These are phyloP conservation scores for Debaryomyces singareniensis DNA, from an alignment of 1,139 yeast genomes.

Conservation along the genomic window DNA sequence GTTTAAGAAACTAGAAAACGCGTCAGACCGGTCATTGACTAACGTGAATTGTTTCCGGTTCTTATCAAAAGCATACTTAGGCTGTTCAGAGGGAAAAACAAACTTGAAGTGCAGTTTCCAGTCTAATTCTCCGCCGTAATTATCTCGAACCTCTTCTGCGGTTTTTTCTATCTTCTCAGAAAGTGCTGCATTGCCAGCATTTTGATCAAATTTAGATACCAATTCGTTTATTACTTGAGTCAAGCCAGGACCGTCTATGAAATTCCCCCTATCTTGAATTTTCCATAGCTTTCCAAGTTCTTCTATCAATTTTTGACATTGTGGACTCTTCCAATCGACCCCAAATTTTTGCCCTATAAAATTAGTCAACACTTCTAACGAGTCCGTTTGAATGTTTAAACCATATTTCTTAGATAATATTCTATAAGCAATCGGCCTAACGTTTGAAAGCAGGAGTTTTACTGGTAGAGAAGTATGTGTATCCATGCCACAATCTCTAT, in stretches of 20 bases:
- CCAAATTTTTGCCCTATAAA: constrained; percentile 75
- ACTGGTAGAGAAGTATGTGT: constrained; percentile 48
- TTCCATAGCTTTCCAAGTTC: constrained; percentile 82
- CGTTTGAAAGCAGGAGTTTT: constrained; percentile 67
- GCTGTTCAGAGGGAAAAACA: constrained; percentile 61
- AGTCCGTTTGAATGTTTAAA: constrained; percentile 80
- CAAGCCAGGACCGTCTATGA: constrained; percentile 72
- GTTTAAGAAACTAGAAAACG: constrained; percentile 14
- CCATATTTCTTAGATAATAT: constrained; percentile 89
- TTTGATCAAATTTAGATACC: constrained; percentile 9
- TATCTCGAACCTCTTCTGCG: constrained; percentile 12
- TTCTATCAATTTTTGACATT: constrained; percentile 66
- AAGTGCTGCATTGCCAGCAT: background rate
- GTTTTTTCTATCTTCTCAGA: constrained; percentile 6
- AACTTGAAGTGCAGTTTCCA: constrained; percentile 74
- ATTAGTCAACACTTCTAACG: constrained; percentile 65
- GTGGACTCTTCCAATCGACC: constrained; percentile 73
- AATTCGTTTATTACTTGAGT: constrained; percentile 58
- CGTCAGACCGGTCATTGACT: constrained; percentile 9
- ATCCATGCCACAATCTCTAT: constrained; percentile 3
- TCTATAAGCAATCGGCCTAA: constrained; percentile 88
- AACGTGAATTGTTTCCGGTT: constrained; percentile 59
- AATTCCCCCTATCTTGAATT: constrained; percentile 78
- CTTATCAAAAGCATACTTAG: constrained; percentile 58
- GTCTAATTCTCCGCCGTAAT: constrained; percentile 27